These are phyloP conservation scores for Chaetomium fimeti DNA, from an alignment of 495 filamentous ascomycete species.

Conservation along the genomic window DNA sequence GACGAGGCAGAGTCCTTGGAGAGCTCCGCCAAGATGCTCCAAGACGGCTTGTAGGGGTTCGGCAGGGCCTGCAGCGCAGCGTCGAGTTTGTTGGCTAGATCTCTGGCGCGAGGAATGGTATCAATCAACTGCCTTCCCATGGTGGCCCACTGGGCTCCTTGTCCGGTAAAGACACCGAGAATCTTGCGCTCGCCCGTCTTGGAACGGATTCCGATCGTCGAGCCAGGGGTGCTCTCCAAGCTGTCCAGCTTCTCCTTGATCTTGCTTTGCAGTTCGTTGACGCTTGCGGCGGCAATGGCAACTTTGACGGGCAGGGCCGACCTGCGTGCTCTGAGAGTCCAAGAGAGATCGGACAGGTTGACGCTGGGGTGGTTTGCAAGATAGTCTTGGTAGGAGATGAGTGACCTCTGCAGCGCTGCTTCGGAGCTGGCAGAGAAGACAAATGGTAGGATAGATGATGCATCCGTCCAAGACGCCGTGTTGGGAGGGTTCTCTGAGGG, in stretches of 20 bases:
- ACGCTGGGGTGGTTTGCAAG: background rate
- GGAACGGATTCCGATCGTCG: background rate
- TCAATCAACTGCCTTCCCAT: slow-evolving; percentile 42
- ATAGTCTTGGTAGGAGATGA: background rate
- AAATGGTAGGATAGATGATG: background rate
- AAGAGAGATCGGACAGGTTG: background rate
- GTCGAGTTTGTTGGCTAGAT: background rate
- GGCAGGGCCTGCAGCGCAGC: background rate
- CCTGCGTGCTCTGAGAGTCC: background rate
- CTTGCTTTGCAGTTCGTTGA: background rate
- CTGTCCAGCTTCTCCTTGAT: background rate
- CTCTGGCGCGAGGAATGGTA: background rate
- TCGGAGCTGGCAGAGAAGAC: background rate
- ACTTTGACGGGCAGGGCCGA: background rate
- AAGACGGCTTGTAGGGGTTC: background rate
- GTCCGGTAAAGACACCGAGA: slow-evolving; percentile 32
- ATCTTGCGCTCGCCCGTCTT: slow-evolving; percentile 9
- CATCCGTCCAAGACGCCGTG: background rate
- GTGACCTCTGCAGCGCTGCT: background rate
- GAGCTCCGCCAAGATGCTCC: background rate
- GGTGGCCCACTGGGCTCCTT: slow-evolving; percentile 39
- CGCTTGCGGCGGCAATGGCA: background rate
- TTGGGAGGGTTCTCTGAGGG: background rate
- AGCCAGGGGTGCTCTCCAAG: background rate
- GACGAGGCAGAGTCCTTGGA: background rate